Conservation (phyloP, 371 early-diverging fungal species). For the Actinomucor elegans region DNA sequence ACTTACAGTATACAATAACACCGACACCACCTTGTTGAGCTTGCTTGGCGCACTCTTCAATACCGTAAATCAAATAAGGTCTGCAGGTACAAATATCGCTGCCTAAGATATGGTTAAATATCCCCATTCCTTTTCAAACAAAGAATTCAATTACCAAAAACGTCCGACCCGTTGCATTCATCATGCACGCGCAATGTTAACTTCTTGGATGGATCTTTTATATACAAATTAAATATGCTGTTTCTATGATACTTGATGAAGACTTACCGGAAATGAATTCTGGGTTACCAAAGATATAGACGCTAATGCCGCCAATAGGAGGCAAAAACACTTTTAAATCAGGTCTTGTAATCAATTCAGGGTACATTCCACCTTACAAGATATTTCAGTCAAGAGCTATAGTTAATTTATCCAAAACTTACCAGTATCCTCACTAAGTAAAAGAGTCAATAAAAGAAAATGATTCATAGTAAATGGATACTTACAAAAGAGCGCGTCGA, state of each 20-base stretch:
- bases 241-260: neutral
- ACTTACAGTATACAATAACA: constrained; percentile 88
- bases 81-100: constrained; percentile 93
- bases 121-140: constrained; percentile 14
- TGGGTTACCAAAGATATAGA: constrained; percentile 93
- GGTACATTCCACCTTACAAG: constrained; percentile 96
- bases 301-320: constrained; percentile 92
- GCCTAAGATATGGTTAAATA: constrained; percentile 20
- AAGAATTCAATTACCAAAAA: constrained; percentile 66
- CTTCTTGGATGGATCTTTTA: constrained; percentile 76
- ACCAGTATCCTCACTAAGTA: constrained; percentile 53
- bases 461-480: too few species aligned
- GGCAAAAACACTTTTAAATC: constrained; percentile 94
- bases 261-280: constrained; percentile 62
- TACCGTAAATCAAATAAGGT: constrained; percentile 93
- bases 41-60: constrained; percentile 86
- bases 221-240: neutral
- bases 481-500: constrained; percentile 83
- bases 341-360: constrained; percentile 92
- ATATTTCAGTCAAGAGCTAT: constrained; percentile 43
- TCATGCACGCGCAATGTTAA: constrained; percentile 92
- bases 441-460: neutral
- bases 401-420: too few species aligned
- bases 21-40: constrained; percentile 95
- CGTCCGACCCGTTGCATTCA: constrained; percentile 93